Evolutionary conservation across 352 stramenopile species (phyloP).

Genomic region (Hyaloperonospora brassicae): DNA sequence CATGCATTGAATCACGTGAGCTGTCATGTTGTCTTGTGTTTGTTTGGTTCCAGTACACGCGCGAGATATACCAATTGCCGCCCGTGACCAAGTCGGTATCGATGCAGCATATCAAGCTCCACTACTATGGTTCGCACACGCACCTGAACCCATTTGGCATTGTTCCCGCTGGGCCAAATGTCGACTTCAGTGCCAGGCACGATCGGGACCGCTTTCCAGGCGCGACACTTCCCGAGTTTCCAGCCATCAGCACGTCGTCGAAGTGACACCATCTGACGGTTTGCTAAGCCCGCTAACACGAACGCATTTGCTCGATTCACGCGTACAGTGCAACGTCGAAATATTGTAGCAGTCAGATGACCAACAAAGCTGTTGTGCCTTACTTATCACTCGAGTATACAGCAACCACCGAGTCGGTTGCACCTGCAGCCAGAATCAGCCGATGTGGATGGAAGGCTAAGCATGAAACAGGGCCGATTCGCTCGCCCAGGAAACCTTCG

Average conservation of each 20-base stretch:
- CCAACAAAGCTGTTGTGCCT: neutral
- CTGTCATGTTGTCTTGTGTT: too few relatives aligned
- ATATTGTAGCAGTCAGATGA: too few relatives aligned
- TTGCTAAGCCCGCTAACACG: too few relatives aligned
- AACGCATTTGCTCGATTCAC: too few relatives aligned
- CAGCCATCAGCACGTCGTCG: conserved; percentile 13
- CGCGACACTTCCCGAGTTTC: conserved; percentile 29
- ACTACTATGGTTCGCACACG: conserved; percentile 94
- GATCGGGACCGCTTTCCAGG: conserved; percentile 54
- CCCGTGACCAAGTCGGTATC: conserved; percentile 63
- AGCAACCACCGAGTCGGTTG: conserved; percentile 93
- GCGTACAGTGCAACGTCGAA: too few relatives aligned
- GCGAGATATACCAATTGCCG: conserved; percentile 90
- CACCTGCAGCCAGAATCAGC: conserved; percentile 90
- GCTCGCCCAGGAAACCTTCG: conserved; percentile 93
- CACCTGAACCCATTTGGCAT: conserved; percentile 92
- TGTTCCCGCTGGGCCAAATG: conserved; percentile 75
- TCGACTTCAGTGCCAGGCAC: conserved; percentile 47
- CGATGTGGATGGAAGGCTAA: conserved; percentile 96
- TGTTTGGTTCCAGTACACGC: conserved; percentile 42
- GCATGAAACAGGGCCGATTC: conserved; percentile 94
- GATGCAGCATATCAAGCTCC: conserved; percentile 95
- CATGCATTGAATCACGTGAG: too few relatives aligned
- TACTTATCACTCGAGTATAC: conserved; percentile 87
- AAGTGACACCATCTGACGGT: neutral